Evolutionary conservation across 495 filamentous ascomycete species (phyloP), one percentile per base, ranked within the genome.

Genomic region (Lasiosphaeria miniovina): DNA sequence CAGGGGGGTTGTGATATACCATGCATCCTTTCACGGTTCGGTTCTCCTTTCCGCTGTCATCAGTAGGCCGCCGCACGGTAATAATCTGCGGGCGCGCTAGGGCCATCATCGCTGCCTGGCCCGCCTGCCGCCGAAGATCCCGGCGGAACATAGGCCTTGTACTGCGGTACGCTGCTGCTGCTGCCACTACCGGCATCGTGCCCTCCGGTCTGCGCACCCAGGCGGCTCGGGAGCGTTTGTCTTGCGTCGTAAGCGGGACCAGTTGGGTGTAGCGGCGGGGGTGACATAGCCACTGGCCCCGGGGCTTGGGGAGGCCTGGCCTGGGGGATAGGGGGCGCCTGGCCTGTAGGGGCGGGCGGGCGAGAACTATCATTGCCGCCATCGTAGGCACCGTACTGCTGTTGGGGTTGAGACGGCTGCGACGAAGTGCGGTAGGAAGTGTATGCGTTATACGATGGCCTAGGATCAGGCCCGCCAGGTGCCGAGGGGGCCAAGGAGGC

Each of bases 281-380:
- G 81, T 2, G 79, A 71, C 51, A 77, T 72, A 69, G 6, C 77
- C 73, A 5, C 81, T 65, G 49, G 72, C 70, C 24, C 77, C 24
- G 48, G 63, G 15, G 10, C 81, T 4, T 75, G 71, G 12, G 43
- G 24, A 24, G 24, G 24, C 24, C 15, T 46, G 43, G 12, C 36
- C 38, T 78, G 67, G 67, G 68, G 80, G 46, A 71, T 78, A 67
- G 65, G 74, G 57, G 70, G 80, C 60, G 64, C 74, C 49, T 68
- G 59, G 4, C 60, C 64, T 5, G 63, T 67, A 3, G 72, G 75
- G 17, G 70, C 67, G 4, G 83, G 82, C 32, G 84, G 80, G 6
- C 74, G 71, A 60, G 80, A 78, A 63, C 75, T 55, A 70, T 71
- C 81, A 52, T 74, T 63, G 6, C 40, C 40, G n/a, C 80, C 78